phyloP scores from a whole-genome alignment of 164 flowering plant genomes.

The Macadamia tetraphylla region DNA sequence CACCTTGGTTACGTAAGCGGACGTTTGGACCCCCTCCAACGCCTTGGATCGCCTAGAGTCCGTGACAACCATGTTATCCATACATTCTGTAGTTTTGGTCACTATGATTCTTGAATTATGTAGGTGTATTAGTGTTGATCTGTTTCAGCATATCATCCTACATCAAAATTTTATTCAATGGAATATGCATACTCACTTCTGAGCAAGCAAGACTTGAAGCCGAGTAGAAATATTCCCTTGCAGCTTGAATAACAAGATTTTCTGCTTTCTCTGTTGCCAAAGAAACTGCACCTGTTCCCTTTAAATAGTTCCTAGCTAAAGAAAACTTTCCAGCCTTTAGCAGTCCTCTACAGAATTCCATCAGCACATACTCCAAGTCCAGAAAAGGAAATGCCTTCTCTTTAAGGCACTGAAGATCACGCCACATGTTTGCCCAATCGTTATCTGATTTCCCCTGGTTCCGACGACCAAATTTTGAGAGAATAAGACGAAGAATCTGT shows the following conservation, averaged over 20 bases:
- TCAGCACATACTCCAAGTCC: slow-evolving; percentile 75
- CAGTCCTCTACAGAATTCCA: slow-evolving; percentile 90
- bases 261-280: slow-evolving; percentile 84
- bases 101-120: no score
- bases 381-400: slow-evolving; percentile 94
- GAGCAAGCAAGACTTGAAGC: slow-evolving; percentile 84
- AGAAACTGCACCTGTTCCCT: slow-evolving; percentile 65
- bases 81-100: no score
- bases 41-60: no score
- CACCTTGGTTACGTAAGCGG: no score
- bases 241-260: slow-evolving; percentile 89
- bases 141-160: no score
- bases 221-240: slow-evolving; percentile 89
- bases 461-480: slow-evolving; percentile 89
- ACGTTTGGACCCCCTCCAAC: no score
- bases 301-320: slow-evolving; percentile 88
- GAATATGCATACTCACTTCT: slow-evolving; percentile 55
- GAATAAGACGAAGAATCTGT: slow-evolving; percentile 91
- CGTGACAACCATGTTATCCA: no score
- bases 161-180: not conserved
- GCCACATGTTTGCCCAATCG: slow-evolving; percentile 99
- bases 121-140: no score
- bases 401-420: slow-evolving; percentile 72
- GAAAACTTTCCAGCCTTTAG: slow-evolving; percentile 96
- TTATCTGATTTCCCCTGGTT: slow-evolving; percentile 78